Evolutionary conservation across 768 basidiomycete species (phyloP), one percentile per base, ranked within the genome.

Genomic region (Suillus hirtellus): DNA sequence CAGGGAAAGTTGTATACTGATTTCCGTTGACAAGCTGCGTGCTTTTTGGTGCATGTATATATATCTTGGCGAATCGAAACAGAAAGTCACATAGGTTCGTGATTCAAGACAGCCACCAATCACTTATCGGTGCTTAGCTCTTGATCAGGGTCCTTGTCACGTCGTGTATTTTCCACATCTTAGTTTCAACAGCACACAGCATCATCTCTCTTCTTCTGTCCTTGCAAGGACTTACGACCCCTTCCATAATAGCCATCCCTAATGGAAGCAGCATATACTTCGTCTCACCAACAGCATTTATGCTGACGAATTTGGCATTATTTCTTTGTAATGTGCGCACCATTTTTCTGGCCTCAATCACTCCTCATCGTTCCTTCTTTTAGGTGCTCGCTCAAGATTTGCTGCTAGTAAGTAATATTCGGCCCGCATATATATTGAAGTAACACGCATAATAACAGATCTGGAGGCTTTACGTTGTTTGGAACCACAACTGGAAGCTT

Each of bases 391-490:
- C 53, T 27, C 62, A 47, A 44, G 60, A 63, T 60, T 35, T 63
- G 24, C 60, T 63, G 3, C 43, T 63, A 35, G 62, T 63, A 21
- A 43, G 40, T 43, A 7, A 44, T 17, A 19, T 43, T 24, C 3
- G 7, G 8, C n/a, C 11, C 24, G 5, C 14, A 3, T 14, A 5
- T 8, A 11, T 31, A 43, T 62, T 21, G 27, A n/a, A 42, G 34
- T 63, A n/a, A 62, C 38, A 27, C 2, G 52, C 11, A 31, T 9
- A 19, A 61, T 14, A 14, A 62, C 19, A 63, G 62, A 63, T 63
- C n/a, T 63, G 60, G 62, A 63, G 53, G 58, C 59, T 63, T 34
- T 63, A 62, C 31, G 44, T 63, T 9, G 62, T 61, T 47, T 63
- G 60, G 62, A 44, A 44, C 42, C 31, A 31, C 59, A 40, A 17